Evolutionary conservation across 148 eudicot species (phyloP).

Genomic region (Camellia sinensis): DNA sequence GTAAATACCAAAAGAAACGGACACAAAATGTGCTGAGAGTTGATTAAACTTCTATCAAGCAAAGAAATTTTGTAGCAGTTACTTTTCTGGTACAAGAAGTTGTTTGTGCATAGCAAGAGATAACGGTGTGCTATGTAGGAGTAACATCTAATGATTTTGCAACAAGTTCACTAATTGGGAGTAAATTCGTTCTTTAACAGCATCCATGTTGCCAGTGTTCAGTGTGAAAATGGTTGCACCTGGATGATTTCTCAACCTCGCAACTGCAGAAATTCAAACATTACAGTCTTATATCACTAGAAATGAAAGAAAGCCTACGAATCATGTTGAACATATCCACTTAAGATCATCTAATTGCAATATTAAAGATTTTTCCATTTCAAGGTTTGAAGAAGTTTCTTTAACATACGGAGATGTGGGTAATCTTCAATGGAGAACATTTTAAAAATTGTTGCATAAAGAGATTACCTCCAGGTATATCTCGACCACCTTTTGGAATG

Average conservation of each 20-base stretch:
- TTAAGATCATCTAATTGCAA: not conserved
- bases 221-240: constrained; percentile 69
- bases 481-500: constrained; percentile 66
- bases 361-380: not conserved
- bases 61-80: not conserved
- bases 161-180: constrained; percentile 45
- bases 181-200: constrained; percentile 55
- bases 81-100: not conserved
- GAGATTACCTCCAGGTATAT: constrained; percentile 80
- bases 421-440: not conserved
- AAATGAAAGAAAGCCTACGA: too few relatives aligned
- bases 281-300: not conserved
- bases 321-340: not conserved
- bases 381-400: not conserved
- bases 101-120: not conserved
- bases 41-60: not conserved
- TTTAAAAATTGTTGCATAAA: not conserved
- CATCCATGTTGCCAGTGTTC: constrained; percentile 54
- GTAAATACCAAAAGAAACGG: not conserved
- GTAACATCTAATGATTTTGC: constrained; percentile 20
- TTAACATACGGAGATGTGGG: not conserved
- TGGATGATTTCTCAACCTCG: constrained; percentile 79
- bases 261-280: constrained; percentile 51
- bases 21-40: not conserved
- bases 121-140: not conserved